phyloP scores from a whole-genome alignment of 306 rosid genomes.

The Cucumis melo region DNA sequence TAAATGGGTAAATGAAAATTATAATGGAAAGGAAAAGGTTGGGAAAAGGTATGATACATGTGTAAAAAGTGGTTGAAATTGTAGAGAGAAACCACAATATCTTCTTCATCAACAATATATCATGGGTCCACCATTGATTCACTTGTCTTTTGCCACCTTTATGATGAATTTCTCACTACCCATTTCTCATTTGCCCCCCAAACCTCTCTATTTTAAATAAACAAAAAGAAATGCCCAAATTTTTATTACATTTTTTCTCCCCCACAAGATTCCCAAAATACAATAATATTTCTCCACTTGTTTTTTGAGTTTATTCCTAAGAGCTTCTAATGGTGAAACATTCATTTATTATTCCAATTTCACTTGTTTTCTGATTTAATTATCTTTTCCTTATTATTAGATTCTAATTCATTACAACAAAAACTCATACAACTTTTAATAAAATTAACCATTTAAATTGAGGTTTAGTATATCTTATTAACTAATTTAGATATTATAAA shows the following conservation, averaged over 20 bases:
- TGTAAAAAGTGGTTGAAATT: not conserved
- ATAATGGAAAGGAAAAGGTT: not conserved
- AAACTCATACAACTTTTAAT: too few species aligned
- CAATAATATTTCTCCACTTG: not conserved
- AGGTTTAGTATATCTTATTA: too few species aligned
- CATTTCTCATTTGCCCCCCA: not conserved
- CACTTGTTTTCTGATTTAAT: too few species aligned
- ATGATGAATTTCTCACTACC: not conserved
- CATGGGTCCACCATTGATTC: not conserved
- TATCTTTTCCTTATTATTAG: too few species aligned
- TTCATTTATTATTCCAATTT: too few species aligned
- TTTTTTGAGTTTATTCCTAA: not conserved
- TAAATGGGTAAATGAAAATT: not conserved
- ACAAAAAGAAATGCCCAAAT: not conserved
- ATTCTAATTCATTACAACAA: too few species aligned
- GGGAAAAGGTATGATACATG: not conserved
- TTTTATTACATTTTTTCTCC: not conserved
- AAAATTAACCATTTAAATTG: too few species aligned
- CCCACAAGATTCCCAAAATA: not conserved
- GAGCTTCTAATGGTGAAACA: too few species aligned
- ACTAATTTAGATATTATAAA: too few species aligned
- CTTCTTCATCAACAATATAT: constrained; percentile 1
- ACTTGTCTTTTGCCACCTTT: constrained; percentile 3
- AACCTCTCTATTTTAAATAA: too few species aligned
- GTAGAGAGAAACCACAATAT: not conserved